Evolutionary conservation across 2,329 filamentous ascomycete species (phyloP).

Genomic region (Fusarium sp.): DNA sequence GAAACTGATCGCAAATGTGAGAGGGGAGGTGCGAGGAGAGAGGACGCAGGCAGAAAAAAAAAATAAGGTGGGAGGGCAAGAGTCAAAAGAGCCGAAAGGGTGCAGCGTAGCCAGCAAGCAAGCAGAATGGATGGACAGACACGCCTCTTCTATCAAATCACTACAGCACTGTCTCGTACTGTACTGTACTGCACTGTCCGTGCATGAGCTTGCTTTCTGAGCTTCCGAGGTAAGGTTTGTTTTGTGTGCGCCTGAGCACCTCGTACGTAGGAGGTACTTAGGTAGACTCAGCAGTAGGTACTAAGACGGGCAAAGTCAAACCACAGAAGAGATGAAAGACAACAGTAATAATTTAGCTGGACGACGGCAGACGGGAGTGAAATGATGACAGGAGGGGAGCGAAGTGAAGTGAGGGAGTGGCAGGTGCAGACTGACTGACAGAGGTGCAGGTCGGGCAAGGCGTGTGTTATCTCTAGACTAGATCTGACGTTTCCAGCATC

Average conservation of each 20-base stretch:
- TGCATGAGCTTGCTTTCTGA: not conserved
- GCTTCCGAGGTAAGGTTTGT: not conserved
- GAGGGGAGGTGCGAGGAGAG: slow-evolving; percentile 28
- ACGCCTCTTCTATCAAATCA: slow-evolving; percentile 24
- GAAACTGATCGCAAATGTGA: slow-evolving; percentile 7
- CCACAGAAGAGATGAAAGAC: not conserved
- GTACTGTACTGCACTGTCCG: slow-evolving; percentile 5
- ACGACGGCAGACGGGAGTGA: slow-evolving; percentile 14
- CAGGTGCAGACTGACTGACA: slow-evolving; percentile 13
- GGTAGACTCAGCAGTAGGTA: not conserved
- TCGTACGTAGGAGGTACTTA: too few species aligned
- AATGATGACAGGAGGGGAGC: slow-evolving; percentile 10
- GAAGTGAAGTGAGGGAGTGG: slow-evolving; percentile 31
- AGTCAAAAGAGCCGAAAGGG: slow-evolving; percentile 28
- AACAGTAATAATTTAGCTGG: not conserved
- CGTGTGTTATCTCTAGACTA: slow-evolving; percentile 17
- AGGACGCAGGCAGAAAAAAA: slow-evolving; percentile 1
- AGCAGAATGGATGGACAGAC: slow-evolving; percentile 12
- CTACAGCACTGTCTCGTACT: not conserved
- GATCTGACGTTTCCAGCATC: slow-evolving; percentile 7
- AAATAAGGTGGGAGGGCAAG: slow-evolving; percentile 34
- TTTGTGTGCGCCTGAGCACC: slow-evolving; percentile 20
- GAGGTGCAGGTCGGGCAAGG: slow-evolving; percentile 16
- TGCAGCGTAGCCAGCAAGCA: slow-evolving; percentile 14
- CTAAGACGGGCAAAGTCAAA: slow-evolving; percentile 12